Evolutionary conservation across 257 asterid species (phyloP), one percentile per base, ranked within the genome.

Genomic region (Primulina huaijiensis): DNA sequence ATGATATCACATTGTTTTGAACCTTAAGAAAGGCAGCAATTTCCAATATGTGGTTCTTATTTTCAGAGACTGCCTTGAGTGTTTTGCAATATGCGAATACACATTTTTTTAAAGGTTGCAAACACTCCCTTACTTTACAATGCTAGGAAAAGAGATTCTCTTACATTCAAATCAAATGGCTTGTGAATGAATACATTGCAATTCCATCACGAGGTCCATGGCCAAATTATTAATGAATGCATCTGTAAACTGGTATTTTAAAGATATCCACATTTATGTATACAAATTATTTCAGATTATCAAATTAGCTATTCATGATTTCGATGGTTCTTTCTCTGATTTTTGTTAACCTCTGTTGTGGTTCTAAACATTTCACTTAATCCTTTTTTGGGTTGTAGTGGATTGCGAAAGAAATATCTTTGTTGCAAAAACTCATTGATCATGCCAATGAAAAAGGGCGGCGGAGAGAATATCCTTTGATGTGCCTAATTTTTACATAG

Each of bases 401-500:
- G 95, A 87, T 92, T 79, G 82, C 84, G 55, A 83, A 75, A 78
- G 94, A 90, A 76, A 67, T 92, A 74, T 23, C 74, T 3, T 56
- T 74, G 77, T 78, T 90, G 70, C 79, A 88, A 74, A 83, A 72
- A 64, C 89, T 56, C 70, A 89, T 89, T 55, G 87, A 92, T 55
- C 98, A 84, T 73, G 96, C 96, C 76, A 90, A 86, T 75, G 97
- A 90, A 72, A 92, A 90, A 75, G 98, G 97, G 72, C 79, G 97
- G 90, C 91, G 90, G 46, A 88, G 73, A 84, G 90, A 90, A 92
- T 92, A 92, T 92, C 98, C 98, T 90, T 92, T 79, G 46, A 62
- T 70, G 68, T 77, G 64, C 75, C 70, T 74, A 38, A 59, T 65
- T 71, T 55, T 68, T 27, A 14, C 40, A 35, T 33, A 53, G 62